Evolutionary conservation across 805 yeast species (phyloP).

Genomic region (Schwanniomyces yamadae): DNA sequence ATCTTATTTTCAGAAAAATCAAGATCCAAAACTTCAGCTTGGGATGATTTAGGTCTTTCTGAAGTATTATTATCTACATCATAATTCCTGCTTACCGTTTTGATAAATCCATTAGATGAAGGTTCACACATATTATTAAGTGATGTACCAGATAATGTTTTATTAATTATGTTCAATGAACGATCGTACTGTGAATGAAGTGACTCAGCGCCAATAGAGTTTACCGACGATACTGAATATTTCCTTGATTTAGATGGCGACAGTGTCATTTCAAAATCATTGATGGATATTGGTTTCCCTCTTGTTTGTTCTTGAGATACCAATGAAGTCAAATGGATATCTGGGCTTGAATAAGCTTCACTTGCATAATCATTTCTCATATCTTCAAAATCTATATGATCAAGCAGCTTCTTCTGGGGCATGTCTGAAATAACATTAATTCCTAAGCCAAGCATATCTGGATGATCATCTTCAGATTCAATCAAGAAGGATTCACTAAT

Average conservation of each 20-base stretch:
- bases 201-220: conserved; percentile 14
- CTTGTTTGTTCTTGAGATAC: background rate
- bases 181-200: conserved; percentile 13
- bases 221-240: conserved; percentile 10
- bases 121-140: conserved; percentile 1
- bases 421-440: conserved; percentile 24
- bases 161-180: conserved; percentile 12
- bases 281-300: background rate
- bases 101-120: conserved; percentile 5
- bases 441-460: conserved; percentile 32
- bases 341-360: background rate
- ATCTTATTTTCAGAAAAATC: conserved; percentile 5
- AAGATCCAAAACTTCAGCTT: conserved; percentile 15
- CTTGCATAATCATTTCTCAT: background rate
- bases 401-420: background rate
- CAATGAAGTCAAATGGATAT: background rate
- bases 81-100: conserved; percentile 10
- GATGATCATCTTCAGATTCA: conserved; percentile 12
- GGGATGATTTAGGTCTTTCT: conserved; percentile 22
- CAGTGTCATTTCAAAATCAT: conserved; percentile 5
- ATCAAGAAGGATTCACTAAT: conserved; percentile 19
- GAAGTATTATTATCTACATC: conserved; percentile 3
- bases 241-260: conserved; percentile 5
- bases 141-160: conserved; percentile 9
- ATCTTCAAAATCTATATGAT: background rate